A percentile compares a stretch with the other conserved stretches of the same genome.
Conservation (phyloP, 345 rosid genomes). For the Corchorus capsularis region DNA sequence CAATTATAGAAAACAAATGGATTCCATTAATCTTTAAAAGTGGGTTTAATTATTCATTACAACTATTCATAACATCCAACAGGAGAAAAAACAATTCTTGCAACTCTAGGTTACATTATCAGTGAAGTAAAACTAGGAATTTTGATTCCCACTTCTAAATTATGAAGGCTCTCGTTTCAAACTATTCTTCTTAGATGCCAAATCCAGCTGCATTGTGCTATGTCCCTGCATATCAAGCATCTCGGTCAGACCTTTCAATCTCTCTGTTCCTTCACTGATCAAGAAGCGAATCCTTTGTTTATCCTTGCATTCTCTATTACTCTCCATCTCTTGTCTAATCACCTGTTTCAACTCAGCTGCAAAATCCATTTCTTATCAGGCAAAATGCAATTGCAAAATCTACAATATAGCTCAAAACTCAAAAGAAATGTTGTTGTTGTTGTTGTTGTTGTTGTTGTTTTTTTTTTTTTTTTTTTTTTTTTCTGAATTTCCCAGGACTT, state of each 20-base stretch:
- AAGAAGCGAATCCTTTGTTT: conserved; percentile 68
- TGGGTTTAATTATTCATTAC: not conserved
- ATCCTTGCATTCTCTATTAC: conserved; percentile 60
- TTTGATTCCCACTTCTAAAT: not conserved
- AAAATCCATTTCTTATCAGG: conserved; percentile 22
- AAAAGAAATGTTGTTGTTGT: too few species aligned
- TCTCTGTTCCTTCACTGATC: conserved; percentile 78
- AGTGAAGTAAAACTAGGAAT: not conserved
- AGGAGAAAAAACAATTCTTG: not conserved
- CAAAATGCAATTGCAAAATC: not conserved
- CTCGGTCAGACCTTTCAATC: conserved; percentile 70
- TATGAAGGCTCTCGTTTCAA: not conserved
- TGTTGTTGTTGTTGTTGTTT: too few species aligned
- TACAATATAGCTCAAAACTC: too few species aligned
- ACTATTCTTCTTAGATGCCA: not conserved
- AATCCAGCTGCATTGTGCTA: conserved; percentile 15
- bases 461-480: not conserved
- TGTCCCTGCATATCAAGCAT: conserved; percentile 87
- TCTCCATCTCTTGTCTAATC: conserved; percentile 77
- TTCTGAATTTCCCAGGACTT: not conserved
- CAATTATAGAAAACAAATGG: not conserved
- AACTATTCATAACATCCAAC: not conserved
- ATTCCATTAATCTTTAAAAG: not conserved
- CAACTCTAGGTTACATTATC: not conserved
- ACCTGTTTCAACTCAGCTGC: conserved; percentile 62